Percentiles rank a stretch among this genome's conserved stretches.
phyloP scores from a whole-genome alignment of 371 early-diverging fungal genomes.

The Mucor saturninus region DNA sequence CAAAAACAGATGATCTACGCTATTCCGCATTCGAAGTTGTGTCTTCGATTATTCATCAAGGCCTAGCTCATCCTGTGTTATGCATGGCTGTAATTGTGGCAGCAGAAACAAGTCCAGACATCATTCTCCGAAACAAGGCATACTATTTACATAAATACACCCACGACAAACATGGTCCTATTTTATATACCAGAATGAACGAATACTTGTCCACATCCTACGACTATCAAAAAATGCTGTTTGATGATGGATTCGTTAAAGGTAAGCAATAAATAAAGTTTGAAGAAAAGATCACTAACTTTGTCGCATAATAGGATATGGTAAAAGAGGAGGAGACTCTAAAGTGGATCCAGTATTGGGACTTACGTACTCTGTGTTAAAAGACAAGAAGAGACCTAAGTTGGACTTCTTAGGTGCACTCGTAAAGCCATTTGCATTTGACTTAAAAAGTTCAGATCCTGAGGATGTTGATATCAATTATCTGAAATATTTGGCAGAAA shows the following conservation, averaged over 20 bases:
- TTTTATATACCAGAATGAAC: constrained; percentile 77
- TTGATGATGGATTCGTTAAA: constrained; percentile 24
- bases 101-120: constrained; percentile 75
- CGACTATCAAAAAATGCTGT: constrained; percentile 66
- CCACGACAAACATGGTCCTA: constrained; percentile 80
- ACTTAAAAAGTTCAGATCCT: constrained; percentile 33
- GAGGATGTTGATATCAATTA: constrained; percentile 61
- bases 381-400: constrained; percentile 68
- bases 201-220: constrained; percentile 78
- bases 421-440: constrained; percentile 73
- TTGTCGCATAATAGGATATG: constrained; percentile 45
- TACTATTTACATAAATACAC: constrained; percentile 74
- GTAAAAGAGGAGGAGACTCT: constrained; percentile 51
- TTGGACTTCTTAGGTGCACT: constrained; percentile 74
- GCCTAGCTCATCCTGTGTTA: constrained; percentile 86
- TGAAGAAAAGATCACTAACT: background rate
- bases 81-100: constrained; percentile 88
- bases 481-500: constrained; percentile 81
- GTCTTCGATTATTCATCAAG: constrained; percentile 77
- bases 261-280: constrained; percentile 27
- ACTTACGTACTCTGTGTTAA: constrained; percentile 69
- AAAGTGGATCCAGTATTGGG: constrained; percentile 66
- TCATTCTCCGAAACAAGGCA: constrained; percentile 68
- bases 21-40: constrained; percentile 80
- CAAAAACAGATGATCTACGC: constrained; percentile 49